Conservation (phyloP, 441 rosid genomes). For the Aquilaria agallochum region DNA sequence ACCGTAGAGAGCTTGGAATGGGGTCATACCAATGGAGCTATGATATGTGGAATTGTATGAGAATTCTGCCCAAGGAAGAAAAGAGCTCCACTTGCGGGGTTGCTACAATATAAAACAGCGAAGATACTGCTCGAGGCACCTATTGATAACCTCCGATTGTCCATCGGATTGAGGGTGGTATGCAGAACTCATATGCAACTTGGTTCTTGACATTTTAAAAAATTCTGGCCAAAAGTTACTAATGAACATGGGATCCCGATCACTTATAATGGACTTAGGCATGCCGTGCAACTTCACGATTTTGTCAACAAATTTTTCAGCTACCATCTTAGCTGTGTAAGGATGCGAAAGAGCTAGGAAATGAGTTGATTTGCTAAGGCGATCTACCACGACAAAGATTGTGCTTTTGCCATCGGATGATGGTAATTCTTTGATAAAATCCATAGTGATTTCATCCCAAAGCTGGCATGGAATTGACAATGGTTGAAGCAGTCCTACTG, state of each 20-base stretch:
- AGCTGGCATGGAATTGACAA: background rate
- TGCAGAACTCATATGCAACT: background rate
- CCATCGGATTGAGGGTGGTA: conserved; percentile 1
- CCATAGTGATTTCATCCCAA: no score
- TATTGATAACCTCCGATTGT: conserved; percentile 1
- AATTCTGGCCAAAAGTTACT: conserved; percentile 1
- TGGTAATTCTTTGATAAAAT: background rate
- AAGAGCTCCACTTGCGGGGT: background rate
- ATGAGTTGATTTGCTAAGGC: background rate
- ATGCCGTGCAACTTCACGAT: background rate
- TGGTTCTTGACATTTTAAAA: background rate
- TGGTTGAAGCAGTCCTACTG: background rate
- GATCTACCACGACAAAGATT: background rate
- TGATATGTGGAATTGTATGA: conserved; percentile 9
- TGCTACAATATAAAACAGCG: background rate
- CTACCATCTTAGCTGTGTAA: background rate
- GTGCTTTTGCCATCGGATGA: background rate
- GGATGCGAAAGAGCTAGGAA: background rate
- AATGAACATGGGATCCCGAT: background rate
- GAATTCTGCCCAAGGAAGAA: background rate
- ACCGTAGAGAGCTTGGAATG: conserved; percentile 6
- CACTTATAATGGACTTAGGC: no score
- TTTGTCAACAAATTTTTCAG: background rate
- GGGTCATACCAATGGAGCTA: background rate
- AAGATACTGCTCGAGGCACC: background rate